phyloP scores from a whole-genome alignment of 78 protist species.

The Cyanophora paradoxa region DNA sequence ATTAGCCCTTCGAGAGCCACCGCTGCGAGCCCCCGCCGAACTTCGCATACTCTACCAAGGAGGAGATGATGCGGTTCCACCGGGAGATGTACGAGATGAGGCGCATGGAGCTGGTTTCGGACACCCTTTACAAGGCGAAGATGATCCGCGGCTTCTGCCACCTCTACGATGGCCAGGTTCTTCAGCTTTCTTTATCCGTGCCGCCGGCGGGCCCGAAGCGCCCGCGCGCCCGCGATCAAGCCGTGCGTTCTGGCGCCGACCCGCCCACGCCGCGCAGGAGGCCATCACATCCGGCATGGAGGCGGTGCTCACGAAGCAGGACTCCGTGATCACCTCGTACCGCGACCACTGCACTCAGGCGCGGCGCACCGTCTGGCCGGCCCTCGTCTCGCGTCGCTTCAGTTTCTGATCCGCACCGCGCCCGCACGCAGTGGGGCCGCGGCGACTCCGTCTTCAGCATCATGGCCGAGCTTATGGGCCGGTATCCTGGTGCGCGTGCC shows the following conservation, averaged over 20 bases:
- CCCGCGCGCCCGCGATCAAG: too few species aligned
- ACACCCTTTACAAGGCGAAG: conserved; percentile 65
- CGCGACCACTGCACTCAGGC: conserved; percentile 78
- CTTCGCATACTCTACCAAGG: background rate
- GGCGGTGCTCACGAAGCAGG: conserved; percentile 54
- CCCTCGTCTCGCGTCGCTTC: too few species aligned
- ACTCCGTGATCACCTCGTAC: conserved; percentile 84
- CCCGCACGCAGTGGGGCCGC: too few species aligned
- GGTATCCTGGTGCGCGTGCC: background rate
- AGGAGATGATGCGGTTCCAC: background rate
- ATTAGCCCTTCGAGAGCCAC: too few species aligned
- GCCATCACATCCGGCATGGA: conserved; percentile 79
- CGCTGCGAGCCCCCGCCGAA: too few species aligned
- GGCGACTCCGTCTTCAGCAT: conserved; percentile 64
- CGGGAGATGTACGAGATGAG: conserved; percentile 22
- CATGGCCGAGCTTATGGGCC: conserved; percentile 79
- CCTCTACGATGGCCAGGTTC: conserved; percentile 85
- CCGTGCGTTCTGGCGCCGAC: too few species aligned
- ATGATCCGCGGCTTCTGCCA: conserved; percentile 91
- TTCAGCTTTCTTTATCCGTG: background rate
- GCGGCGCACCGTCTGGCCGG: background rate
- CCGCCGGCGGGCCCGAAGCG: too few species aligned
- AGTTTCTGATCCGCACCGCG: too few species aligned
- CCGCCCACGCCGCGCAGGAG: too few species aligned
- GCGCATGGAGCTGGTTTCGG: conserved; percentile 49